Evolutionary conservation across 1,284 basidiomycete species (phyloP).

Genomic region (Trichosporon sp.): DNA sequence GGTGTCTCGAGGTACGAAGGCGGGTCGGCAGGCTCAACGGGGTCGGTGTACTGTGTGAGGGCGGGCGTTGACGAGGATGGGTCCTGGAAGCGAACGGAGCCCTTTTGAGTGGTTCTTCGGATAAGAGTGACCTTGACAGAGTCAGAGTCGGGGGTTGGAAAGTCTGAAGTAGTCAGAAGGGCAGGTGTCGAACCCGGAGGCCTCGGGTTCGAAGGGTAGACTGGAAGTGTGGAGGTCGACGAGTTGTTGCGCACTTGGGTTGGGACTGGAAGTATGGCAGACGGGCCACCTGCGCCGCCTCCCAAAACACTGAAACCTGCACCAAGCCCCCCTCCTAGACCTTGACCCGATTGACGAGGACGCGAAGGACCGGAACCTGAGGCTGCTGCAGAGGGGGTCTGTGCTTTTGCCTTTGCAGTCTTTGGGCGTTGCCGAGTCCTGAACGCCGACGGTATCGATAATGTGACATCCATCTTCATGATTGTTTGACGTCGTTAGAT

Average conservation of each 20-base stretch:
- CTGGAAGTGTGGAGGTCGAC: slow-evolving; percentile 12
- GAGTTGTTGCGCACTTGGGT: neutral
- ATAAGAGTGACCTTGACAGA: slow-evolving; percentile 13
- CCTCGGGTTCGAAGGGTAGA: slow-evolving; percentile 1
- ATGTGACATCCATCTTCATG: slow-evolving; percentile 12
- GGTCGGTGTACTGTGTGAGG: neutral
- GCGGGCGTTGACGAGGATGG: neutral
- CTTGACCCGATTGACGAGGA: neutral
- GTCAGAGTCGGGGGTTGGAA: slow-evolving; percentile 14
- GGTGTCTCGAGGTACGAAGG: slow-evolving; percentile 1
- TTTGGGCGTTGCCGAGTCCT: slow-evolving; percentile 8
- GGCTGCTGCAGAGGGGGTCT: neutral
- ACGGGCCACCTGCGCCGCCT: neutral
- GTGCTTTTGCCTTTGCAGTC: neutral
- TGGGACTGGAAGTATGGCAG: neutral
- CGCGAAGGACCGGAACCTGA: neutral
- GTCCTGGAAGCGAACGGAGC: slow-evolving; percentile 10
- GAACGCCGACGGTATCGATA: slow-evolving; percentile 5
- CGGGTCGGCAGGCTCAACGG: neutral
- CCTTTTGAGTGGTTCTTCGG: neutral
- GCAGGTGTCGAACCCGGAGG: neutral
- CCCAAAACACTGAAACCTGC: neutral
- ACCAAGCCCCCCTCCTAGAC: neutral
- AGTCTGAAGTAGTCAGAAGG: neutral
- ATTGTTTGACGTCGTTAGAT: neutral